A percentile compares a stretch with the other conserved stretches of the same genome.
Evolutionary conservation across 192 early-diverging fungal species (phyloP).

Genomic region (Coemansia sp.): DNA sequence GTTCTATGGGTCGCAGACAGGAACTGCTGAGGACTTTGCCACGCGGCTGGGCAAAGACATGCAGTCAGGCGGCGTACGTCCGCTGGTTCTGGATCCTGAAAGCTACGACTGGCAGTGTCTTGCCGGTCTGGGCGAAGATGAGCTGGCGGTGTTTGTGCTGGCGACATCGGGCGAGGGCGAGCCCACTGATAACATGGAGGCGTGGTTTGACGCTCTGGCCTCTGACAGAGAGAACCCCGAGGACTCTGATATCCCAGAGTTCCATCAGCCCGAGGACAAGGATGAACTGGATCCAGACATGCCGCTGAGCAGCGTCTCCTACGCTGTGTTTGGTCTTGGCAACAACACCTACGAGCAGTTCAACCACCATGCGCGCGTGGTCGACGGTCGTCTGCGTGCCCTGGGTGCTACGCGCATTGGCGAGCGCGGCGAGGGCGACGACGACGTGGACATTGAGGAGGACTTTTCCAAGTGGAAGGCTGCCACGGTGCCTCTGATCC

Average conservation of each 20-base stretch:
- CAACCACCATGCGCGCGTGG: constrained; percentile 75
- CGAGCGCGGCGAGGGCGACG: constrained; percentile 92
- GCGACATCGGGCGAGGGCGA: constrained; percentile 98
- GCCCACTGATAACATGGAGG: constrained; percentile 95
- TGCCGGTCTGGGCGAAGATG: constrained; percentile 60
- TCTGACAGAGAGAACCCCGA: constrained; percentile 60
- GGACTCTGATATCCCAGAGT: constrained; percentile 60
- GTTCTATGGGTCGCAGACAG: constrained; percentile 98
- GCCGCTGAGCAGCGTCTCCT: constrained; percentile 56
- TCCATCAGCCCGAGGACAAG: constrained; percentile 63
- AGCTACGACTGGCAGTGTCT: constrained; percentile 89
- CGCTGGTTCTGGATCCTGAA: constrained; percentile 85
- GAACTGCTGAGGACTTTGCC: constrained; percentile 98
- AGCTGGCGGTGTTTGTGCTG: constrained; percentile 87
- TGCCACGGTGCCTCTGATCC: constrained; percentile 73
- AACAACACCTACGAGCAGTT: constrained; percentile 66
- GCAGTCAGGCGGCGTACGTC: constrained; percentile 62
- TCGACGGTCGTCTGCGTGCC: constrained; percentile 66
- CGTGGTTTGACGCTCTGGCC: constrained; percentile 87
- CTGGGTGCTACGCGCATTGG: constrained; percentile 78
- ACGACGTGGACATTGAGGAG: constrained; percentile 93
- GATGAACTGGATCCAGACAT: constrained; percentile 84
- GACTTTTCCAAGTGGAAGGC: constrained; percentile 97
- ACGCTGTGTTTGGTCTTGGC: constrained; percentile 55
- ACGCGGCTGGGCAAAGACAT: constrained; percentile 83